These are phyloP conservation scores for Schoenoplectus tabernaemontani DNA, from an alignment of 202 grass and related monocot genomes.

Conservation along the genomic window DNA sequence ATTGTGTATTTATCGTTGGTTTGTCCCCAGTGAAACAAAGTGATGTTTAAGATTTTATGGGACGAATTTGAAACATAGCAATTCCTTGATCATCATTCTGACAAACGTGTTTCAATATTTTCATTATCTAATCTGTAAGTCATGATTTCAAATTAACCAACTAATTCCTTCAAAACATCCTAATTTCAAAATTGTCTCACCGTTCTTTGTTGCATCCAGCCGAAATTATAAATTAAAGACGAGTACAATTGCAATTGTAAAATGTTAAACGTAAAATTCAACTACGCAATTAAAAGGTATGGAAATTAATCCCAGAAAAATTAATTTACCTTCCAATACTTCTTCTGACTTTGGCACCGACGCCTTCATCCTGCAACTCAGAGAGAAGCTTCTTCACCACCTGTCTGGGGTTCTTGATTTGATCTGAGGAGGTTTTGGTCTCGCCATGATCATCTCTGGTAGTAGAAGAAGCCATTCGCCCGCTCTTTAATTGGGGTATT, in stretches of 20 bases:
- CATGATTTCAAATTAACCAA: too few relatives aligned
- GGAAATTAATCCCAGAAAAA: background rate
- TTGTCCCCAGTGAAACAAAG: background rate
- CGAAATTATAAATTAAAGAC: too few relatives aligned
- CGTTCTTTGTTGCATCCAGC: too few relatives aligned
- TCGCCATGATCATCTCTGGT: background rate
- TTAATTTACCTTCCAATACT: conserved; percentile 61
- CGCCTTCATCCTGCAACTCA: conserved; percentile 50
- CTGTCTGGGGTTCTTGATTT: conserved; percentile 45
- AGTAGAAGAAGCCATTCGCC: conserved; percentile 22
- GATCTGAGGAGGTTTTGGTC: background rate
- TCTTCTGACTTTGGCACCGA: conserved; percentile 63
- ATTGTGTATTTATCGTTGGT: background rate
- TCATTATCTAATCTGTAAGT: too few relatives aligned
- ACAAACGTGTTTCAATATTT: too few relatives aligned
- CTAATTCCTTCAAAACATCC: too few relatives aligned
- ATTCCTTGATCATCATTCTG: too few relatives aligned
- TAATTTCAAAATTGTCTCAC: too few relatives aligned
- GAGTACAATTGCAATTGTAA: background rate
- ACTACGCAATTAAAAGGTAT: too few relatives aligned
- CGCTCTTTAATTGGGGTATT: background rate
- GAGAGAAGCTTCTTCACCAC: conserved; percentile 56
- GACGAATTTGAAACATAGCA: background rate
- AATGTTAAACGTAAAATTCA: background rate
- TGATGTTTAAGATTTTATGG: background rate